Evolutionary conservation across 441 rosid genomes (phyloP).

Genomic region (Erodium trifolium): DNA sequence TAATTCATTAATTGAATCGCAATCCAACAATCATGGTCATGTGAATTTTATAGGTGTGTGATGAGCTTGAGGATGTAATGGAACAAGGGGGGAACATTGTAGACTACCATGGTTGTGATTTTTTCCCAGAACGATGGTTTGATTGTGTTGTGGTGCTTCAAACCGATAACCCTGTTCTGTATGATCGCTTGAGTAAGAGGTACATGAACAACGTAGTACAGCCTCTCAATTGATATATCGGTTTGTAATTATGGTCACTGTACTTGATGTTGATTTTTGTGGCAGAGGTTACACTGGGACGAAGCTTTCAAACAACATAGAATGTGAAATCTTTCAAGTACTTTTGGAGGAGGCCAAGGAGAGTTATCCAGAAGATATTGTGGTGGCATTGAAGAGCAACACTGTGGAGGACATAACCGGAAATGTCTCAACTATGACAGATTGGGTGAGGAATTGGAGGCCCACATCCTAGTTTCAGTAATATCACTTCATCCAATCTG

Average conservation of each 20-base stretch:
- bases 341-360: slow-evolving; percentile 82
- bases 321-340: slow-evolving; percentile 76
- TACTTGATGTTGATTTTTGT: slow-evolving; percentile 6
- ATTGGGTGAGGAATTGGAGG: slow-evolving; percentile 60
- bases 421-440: slow-evolving; percentile 49
- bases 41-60: slow-evolving; percentile 49
- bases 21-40: background rate
- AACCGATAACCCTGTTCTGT: slow-evolving; percentile 62
- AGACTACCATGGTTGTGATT: slow-evolving; percentile 92
- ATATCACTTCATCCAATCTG: too few species aligned
- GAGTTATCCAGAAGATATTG: slow-evolving; percentile 56
- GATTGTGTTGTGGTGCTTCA: slow-evolving; percentile 80
- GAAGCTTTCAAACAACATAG: slow-evolving; percentile 76
- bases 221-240: background rate
- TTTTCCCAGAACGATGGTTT: slow-evolving; percentile 85
- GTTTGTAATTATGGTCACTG: background rate
- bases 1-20: background rate
- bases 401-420: slow-evolving; percentile 52
- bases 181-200: slow-evolving; percentile 78
- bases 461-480: slow-evolving; percentile 21
- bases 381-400: slow-evolving; percentile 52
- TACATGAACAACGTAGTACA: slow-evolving; percentile 15
- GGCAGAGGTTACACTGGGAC: slow-evolving; percentile 65
- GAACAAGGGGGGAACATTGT: slow-evolving; percentile 76
- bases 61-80: slow-evolving; percentile 85